Evolutionary conservation across 768 basidiomycete genomes (phyloP).

Genomic region (Tephrocybe sp.): DNA sequence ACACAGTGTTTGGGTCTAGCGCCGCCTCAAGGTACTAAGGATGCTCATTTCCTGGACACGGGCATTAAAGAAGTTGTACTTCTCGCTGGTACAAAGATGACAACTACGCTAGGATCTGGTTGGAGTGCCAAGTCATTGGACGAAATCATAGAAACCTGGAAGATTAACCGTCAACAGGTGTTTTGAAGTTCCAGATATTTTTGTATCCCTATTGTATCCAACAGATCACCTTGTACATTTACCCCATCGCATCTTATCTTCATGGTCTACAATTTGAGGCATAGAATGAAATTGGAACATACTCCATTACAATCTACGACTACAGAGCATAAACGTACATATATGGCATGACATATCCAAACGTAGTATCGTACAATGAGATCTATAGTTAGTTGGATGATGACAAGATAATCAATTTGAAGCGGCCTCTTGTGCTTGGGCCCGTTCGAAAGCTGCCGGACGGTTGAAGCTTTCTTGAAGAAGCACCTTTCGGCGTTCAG

Average conservation of each 20-base stretch:
- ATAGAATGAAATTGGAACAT: too few species aligned
- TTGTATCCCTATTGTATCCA: neutral
- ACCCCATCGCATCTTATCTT: neutral
- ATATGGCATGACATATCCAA: constrained; percentile 1
- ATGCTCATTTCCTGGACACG: constrained; percentile 33
- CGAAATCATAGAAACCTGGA: constrained; percentile 64
- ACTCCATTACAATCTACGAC: constrained; percentile 11
- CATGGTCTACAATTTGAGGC: neutral
- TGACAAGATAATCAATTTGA: neutral
- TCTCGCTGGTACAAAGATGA: constrained; percentile 80
- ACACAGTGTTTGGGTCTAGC: constrained; percentile 47
- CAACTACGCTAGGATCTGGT: constrained; percentile 62
- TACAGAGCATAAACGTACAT: constrained; percentile 3
- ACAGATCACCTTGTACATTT: too few species aligned
- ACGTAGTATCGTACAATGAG: neutral
- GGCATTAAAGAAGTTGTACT: constrained; percentile 85
- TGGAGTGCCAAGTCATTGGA: constrained; percentile 72
- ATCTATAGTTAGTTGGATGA: constrained; percentile 3
- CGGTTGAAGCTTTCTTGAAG: constrained; percentile 37
- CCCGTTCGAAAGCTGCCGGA: constrained; percentile 32
- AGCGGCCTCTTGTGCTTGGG: constrained; percentile 11
- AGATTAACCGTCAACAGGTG: neutral
- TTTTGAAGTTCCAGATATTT: neutral
- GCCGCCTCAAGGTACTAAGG: constrained; percentile 49
- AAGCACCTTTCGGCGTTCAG: constrained; percentile 37